A percentile compares a stretch with the other conserved stretches of the same genome.
phyloP scores from a whole-genome alignment of 352 stramenopile genomes.

The Globisporangium nagaii region DNA sequence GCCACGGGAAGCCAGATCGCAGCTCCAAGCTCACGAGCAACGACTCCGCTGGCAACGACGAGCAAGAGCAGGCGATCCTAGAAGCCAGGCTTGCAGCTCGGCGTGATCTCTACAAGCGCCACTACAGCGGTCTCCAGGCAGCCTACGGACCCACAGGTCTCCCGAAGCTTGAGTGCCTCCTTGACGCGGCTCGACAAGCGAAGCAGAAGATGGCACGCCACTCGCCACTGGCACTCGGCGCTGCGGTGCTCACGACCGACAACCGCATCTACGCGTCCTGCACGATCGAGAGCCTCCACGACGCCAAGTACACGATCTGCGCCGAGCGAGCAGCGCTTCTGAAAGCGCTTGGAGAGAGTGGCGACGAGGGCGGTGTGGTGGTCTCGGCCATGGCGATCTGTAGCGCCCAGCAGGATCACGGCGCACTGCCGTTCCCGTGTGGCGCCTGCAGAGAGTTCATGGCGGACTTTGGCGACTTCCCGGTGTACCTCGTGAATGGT shows the following conservation, averaged over 20 bases:
- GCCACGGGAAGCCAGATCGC: background rate
- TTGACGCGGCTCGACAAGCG: slow-evolving; percentile 40
- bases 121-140: slow-evolving; percentile 35
- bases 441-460: slow-evolving; percentile 66
- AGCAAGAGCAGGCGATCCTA: slow-evolving; percentile 7
- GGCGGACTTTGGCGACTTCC: slow-evolving; percentile 66
- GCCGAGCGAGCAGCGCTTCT: slow-evolving; percentile 50
- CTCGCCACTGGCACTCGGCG: slow-evolving; percentile 34
- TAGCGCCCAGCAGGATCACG: slow-evolving; percentile 31
- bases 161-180: slow-evolving; percentile 41
- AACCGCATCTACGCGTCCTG: slow-evolving; percentile 36
- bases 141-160: slow-evolving; percentile 20
- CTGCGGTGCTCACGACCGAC: slow-evolving; percentile 40
- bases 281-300: slow-evolving; percentile 32
- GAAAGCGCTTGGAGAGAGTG: slow-evolving; percentile 36
- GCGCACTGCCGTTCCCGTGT: slow-evolving; percentile 50
- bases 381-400: slow-evolving; percentile 50
- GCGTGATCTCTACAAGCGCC: slow-evolving; percentile 37
- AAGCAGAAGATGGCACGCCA: slow-evolving; percentile 20
- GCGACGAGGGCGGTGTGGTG: slow-evolving; percentile 13
- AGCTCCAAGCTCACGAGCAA: background rate
- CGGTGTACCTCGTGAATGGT: slow-evolving; percentile 59
- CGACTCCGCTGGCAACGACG: too few species aligned
- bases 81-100: slow-evolving; percentile 30
- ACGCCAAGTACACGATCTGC: slow-evolving; percentile 35